Evolutionary conservation across 345 rosid species (phyloP).

Genomic region (Zanthoxylum bungeanum): DNA sequence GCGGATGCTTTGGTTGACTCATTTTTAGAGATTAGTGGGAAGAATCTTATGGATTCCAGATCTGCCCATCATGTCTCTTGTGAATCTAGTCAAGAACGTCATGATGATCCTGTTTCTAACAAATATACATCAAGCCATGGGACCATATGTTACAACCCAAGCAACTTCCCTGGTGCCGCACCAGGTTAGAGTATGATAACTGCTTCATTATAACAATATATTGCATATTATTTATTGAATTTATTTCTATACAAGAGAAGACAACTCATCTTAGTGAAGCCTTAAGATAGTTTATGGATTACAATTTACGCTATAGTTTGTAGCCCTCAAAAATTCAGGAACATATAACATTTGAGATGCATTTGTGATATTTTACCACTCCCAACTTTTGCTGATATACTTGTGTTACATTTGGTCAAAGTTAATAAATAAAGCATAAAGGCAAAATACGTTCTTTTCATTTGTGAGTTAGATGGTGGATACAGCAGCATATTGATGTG

Average conservation of each 20-base stretch:
- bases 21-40: slow-evolving; percentile 57
- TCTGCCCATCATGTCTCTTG: slow-evolving; percentile 22
- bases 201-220: slow-evolving; percentile 1
- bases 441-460: background rate
- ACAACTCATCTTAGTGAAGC: slow-evolving; percentile 3
- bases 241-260: background rate
- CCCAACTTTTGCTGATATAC: background rate
- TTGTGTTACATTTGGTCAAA: background rate
- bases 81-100: slow-evolving; percentile 26
- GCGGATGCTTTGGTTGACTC: slow-evolving; percentile 74
- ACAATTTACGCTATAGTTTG: background rate
- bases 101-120: slow-evolving; percentile 21
- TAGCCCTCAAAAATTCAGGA: background rate
- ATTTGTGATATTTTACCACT: background rate
- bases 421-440: background rate
- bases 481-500: slow-evolving; percentile 11
- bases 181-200: slow-evolving; percentile 49
- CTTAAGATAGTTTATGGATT: background rate
- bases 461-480: slow-evolving; percentile 9
- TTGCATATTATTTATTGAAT: background rate
- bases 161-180: slow-evolving; percentile 73
- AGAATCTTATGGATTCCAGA: slow-evolving; percentile 24
- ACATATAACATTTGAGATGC: background rate
- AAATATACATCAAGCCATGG: slow-evolving; percentile 28
- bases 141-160: slow-evolving; percentile 53